Conservation (phyloP, 805 yeast species). For the Candida maesae region DNA sequence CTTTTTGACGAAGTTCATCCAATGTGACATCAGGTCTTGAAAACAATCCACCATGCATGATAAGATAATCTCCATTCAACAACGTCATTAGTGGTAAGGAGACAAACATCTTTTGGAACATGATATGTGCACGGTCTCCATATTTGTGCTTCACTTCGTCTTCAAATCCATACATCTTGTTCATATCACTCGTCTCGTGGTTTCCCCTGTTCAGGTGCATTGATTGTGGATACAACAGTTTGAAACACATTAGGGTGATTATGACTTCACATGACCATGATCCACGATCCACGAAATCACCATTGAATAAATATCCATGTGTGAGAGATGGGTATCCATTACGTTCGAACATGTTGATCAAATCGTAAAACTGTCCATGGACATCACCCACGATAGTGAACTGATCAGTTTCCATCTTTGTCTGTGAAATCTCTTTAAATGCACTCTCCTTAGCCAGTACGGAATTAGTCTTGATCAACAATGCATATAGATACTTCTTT, state of each 20-base stretch:
- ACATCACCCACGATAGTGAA: constrained; percentile 96
- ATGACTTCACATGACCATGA: constrained; percentile 99
- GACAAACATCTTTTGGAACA: constrained; percentile 84
- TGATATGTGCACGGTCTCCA: constrained; percentile 69
- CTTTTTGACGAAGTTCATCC: constrained; percentile 66
- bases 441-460: constrained; percentile 65
- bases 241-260: constrained; percentile 68
- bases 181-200: constrained; percentile 96
- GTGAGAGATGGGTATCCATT: constrained; percentile 65
- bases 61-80: constrained; percentile 72
- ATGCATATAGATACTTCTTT: constrained; percentile 78
- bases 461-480: constrained; percentile 66
- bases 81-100: constrained; percentile 83
- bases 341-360: constrained; percentile 68
- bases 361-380: constrained; percentile 94
- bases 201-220: constrained; percentile 88
- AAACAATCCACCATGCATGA: constrained; percentile 95
- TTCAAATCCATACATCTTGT: constrained; percentile 91
- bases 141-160: constrained; percentile 94
- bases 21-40: constrained; percentile 69
- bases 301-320: constrained; percentile 86
- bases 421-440: constrained; percentile 61
- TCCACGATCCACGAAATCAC: constrained; percentile 97
- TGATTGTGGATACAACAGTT: constrained; percentile 66
- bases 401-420: constrained; percentile 9